Conservation (phyloP, 257 asterid species). For the Solanum etuberosum region DNA sequence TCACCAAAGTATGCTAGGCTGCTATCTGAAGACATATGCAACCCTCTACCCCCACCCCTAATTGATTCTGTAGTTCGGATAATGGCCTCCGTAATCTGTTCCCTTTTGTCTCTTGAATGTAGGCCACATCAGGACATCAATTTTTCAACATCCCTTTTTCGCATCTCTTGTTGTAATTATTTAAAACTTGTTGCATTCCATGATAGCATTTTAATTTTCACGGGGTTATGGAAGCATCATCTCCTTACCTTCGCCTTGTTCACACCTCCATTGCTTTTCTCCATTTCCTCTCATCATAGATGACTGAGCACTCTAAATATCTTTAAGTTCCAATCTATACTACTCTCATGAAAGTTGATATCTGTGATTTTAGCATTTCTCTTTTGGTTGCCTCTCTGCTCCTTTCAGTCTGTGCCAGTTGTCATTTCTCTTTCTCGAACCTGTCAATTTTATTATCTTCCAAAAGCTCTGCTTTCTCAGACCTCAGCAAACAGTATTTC, state of each 20-base stretch:
- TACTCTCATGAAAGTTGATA: background rate
- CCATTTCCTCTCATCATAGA: background rate
- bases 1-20: background rate
- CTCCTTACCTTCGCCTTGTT: background rate
- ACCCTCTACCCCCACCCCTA: background rate
- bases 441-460: background rate
- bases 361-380: background rate
- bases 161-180: background rate
- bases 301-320: background rate
- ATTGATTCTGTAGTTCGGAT: background rate
- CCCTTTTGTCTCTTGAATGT: background rate
- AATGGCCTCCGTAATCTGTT: background rate
- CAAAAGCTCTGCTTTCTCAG: background rate
- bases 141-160: background rate
- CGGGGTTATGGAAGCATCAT: background rate
- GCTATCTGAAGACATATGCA: background rate
- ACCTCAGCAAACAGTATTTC: background rate
- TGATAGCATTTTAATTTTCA: background rate
- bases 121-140: background rate
- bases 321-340: background rate
- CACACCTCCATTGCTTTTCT: background rate
- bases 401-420: background rate
- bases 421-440: background rate
- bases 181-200: background rate
- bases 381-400: background rate